Conservation (phyloP, 2,329 filamentous ascomycete genomes). For the Stagonosporopsis cucurbitacearum region DNA sequence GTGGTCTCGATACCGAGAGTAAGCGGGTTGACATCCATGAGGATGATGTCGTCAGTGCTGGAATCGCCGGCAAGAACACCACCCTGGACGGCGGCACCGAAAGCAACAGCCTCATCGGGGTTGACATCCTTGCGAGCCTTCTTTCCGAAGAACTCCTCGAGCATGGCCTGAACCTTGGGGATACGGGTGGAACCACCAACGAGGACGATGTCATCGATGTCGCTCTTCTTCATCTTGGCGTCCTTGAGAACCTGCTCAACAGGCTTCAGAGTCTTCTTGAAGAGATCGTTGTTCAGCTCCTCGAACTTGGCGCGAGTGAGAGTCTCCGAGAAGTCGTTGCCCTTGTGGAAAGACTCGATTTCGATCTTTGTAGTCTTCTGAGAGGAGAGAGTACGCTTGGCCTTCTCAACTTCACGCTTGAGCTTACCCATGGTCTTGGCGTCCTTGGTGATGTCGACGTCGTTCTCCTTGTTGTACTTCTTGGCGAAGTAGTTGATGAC, state of each 20-base stretch:
- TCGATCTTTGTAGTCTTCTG: constrained; percentile 94
- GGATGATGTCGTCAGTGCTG: constrained; percentile 79
- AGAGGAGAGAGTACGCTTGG: constrained; percentile 94
- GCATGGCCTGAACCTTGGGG: constrained; percentile 91
- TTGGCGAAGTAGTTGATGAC: constrained; percentile 97
- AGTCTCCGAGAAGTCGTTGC: constrained; percentile 98
- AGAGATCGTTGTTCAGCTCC: constrained; percentile 97
- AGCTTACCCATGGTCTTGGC: constrained; percentile 98
- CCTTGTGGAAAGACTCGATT: constrained; percentile 96
- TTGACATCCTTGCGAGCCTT: constrained; percentile 99
- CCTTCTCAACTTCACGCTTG: constrained; percentile 99
- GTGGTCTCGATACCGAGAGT: constrained; percentile 98
- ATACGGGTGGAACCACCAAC: constrained; percentile 99
- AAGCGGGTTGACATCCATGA: constrained; percentile 97
- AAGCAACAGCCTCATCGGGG: constrained; percentile 98
- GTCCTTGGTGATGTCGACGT: constrained; percentile 90
- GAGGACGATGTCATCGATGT: constrained; percentile 95
- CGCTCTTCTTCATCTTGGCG: constrained; percentile 93
- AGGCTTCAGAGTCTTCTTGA: constrained; percentile 99
- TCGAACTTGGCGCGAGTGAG: constrained; percentile 99
- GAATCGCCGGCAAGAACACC: constrained; percentile 92
- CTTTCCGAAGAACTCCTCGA: constrained; percentile 98
- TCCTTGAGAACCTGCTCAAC: constrained; percentile 99
- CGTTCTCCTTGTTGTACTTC: constrained; percentile 98
- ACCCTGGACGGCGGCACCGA: constrained; percentile 95